Evolutionary conservation across 2,329 filamentous ascomycete species (phyloP).

Genomic region (Trichoderma simmonsii): DNA sequence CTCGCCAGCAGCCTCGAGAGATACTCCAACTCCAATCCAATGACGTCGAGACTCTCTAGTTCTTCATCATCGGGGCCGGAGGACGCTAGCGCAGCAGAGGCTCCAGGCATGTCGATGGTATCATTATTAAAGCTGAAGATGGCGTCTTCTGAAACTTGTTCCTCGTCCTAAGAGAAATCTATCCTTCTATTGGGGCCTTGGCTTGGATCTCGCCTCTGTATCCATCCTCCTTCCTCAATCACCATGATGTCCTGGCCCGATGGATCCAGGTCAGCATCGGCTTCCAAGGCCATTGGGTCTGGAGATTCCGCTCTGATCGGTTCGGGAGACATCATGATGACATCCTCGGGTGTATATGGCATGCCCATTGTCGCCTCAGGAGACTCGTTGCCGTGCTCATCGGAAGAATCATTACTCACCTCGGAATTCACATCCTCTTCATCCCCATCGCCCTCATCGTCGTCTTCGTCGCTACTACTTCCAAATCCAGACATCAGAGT

Average conservation of each 20-base stretch:
- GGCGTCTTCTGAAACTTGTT: neutral
- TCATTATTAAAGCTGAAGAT: constrained; percentile 1
- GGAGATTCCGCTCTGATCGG: constrained; percentile 25
- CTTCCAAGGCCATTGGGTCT: constrained; percentile 23
- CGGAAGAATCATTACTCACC: constrained; percentile 51
- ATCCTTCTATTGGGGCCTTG: constrained; percentile 7
- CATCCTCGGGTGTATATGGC: constrained; percentile 30
- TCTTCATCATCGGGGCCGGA: constrained; percentile 21
- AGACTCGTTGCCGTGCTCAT: constrained; percentile 29
- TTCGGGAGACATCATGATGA: constrained; percentile 34
- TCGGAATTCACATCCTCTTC: constrained; percentile 70
- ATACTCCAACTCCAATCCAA: constrained; percentile 30
- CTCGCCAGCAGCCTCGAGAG: constrained; percentile 26
- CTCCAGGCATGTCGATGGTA: constrained; percentile 11
- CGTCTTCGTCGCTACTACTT: constrained; percentile 92
- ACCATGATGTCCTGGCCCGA: constrained; percentile 8
- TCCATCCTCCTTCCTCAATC: neutral
- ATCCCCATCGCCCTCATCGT: constrained; percentile 86
- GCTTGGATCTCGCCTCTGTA: neutral
- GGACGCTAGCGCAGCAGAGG: neutral
- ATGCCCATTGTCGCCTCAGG: constrained; percentile 30
- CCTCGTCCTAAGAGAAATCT: constrained; percentile 13
- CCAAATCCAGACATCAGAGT: constrained; percentile 87
- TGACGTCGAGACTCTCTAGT: constrained; percentile 29
- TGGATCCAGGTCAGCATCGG: neutral